Conservation (phyloP, 139 green algal species). For the Asterochloris sp. region DNA sequence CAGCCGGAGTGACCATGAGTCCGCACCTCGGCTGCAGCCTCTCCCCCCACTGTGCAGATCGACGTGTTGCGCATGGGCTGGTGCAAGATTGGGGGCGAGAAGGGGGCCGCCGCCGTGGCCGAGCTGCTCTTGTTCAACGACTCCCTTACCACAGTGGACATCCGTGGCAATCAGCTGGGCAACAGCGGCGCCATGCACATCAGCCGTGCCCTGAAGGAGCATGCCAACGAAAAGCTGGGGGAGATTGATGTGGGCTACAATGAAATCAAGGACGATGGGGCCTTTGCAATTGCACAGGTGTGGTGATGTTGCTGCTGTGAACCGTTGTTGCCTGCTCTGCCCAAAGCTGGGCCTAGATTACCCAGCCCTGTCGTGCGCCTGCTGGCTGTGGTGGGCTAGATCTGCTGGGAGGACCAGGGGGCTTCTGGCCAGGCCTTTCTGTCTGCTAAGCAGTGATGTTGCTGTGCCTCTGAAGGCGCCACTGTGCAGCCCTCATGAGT, state of each 20-base stretch:
- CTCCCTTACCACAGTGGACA: conserved; percentile 76
- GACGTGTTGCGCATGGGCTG: conserved; percentile 87
- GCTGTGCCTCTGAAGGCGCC: no score
- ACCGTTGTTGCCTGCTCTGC: no score
- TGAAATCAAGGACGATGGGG: conserved; percentile 98
- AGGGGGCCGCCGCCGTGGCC: conserved; percentile 74
- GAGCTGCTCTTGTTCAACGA: conserved; percentile 93
- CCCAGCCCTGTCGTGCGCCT: no score
- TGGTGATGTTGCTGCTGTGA: background rate
- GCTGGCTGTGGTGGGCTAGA: no score
- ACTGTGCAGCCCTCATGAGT: no score
- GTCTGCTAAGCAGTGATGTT: no score
- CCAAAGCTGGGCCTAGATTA: no score
- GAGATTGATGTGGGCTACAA: conserved; percentile 98
- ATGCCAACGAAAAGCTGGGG: conserved; percentile 73
- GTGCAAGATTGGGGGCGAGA: conserved; percentile 88
- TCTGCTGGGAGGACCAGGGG: no score
- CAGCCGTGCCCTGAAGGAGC: conserved; percentile 45
- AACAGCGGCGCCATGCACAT: conserved; percentile 60
- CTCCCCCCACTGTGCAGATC: conserved; percentile 36
- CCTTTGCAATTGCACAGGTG: conserved; percentile 89
- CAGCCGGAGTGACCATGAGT: no score
- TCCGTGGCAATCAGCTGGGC: conserved; percentile 88
- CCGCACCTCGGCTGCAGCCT: no score
- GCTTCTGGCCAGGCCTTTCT: no score